These are phyloP conservation scores for Podospora pseudopauciseta DNA, from an alignment of 495 filamentous ascomycete genomes.

Conservation along the genomic window DNA sequence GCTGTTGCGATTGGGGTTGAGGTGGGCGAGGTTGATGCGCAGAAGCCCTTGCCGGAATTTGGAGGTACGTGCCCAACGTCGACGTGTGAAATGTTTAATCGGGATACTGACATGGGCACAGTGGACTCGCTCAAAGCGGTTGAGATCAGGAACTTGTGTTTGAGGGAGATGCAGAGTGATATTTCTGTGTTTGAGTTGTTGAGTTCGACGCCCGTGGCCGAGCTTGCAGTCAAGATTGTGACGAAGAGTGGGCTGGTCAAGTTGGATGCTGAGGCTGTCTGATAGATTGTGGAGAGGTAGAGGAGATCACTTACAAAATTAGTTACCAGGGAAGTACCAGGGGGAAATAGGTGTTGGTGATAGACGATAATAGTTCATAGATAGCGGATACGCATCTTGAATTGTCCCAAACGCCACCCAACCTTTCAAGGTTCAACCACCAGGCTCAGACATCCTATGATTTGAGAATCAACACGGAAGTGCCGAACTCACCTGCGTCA, in stretches of 20 bases:
- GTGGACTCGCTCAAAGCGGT: constrained; percentile 57
- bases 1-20: constrained; percentile 32
- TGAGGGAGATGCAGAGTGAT: constrained; percentile 44
- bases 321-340: no score
- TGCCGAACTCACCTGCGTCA: no score
- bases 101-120: neutral
- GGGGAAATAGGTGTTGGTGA: no score
- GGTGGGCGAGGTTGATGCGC: constrained; percentile 21
- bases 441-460: no score
- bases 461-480: no score
- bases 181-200: constrained; percentile 50
- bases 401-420: no score
- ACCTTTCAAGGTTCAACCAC: no score
- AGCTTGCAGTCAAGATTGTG: constrained; percentile 5
- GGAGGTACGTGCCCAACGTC: constrained; percentile 22
- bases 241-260: constrained; percentile 3
- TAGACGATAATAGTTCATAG: no score
- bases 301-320: no score
- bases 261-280: neutral
- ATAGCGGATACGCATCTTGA: no score
- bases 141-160: constrained; percentile 56
- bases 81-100: neutral
- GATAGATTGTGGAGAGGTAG: neutral
- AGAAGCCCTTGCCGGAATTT: constrained; percentile 36
- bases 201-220: constrained; percentile 18